Conservation (phyloP, 192 early-diverging fungal species). For the Powellomyces hirtus region DNA sequence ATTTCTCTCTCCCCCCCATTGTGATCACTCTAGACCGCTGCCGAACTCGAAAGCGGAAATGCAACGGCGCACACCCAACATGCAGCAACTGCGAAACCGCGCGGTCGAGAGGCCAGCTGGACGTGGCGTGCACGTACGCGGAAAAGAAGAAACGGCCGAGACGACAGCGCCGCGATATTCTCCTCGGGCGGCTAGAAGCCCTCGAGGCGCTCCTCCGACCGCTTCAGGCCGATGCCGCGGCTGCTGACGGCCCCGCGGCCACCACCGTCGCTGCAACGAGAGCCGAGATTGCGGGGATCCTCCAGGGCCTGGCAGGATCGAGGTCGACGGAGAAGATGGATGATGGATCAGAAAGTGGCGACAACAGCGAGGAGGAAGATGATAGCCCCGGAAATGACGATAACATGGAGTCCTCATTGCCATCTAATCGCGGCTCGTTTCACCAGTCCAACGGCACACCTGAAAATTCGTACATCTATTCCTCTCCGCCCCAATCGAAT, state of each 20-base stretch:
- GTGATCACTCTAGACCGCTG: no score
- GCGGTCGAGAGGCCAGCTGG: slow-evolving; percentile 25
- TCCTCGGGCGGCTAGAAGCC: slow-evolving; percentile 5
- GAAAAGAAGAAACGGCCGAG: slow-evolving; percentile 41
- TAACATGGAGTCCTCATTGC: no score
- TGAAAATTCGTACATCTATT: background rate
- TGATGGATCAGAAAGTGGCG: background rate
- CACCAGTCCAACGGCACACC: background rate
- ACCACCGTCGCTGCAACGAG: slow-evolving; percentile 8
- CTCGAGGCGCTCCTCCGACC: slow-evolving; percentile 17
- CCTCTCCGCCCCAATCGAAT: background rate
- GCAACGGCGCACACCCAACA: slow-evolving; percentile 33
- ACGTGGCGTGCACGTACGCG: slow-evolving; percentile 24
- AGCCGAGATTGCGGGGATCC: slow-evolving; percentile 21
- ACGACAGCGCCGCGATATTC: slow-evolving; percentile 15
- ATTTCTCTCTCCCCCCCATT: no score
- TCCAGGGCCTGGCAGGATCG: background rate
- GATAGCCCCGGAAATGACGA: background rate
- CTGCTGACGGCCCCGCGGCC: background rate
- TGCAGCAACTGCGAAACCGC: slow-evolving; percentile 44
- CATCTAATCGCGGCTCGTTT: background rate
- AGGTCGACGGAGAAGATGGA: background rate
- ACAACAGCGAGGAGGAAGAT: slow-evolving; percentile 4
- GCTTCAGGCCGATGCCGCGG: background rate
- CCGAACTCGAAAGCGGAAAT: slow-evolving; percentile 39